These are phyloP conservation scores for Penicillium sp. DNA, from an alignment of 2,329 filamentous ascomycete genomes.

Conservation along the genomic window DNA sequence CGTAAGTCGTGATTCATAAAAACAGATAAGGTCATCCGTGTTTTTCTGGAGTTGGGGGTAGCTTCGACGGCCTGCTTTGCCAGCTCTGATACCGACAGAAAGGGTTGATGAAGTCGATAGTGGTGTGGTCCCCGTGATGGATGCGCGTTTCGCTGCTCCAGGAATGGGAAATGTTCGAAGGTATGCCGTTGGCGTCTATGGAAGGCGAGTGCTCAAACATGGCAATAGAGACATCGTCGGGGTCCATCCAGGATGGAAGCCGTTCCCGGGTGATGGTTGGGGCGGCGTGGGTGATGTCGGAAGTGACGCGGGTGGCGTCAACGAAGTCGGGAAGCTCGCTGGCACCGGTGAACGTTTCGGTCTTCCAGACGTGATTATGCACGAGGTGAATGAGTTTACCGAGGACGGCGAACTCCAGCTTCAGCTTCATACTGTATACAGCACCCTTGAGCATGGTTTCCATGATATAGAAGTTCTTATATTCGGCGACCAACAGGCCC, in stretches of 20 bases:
- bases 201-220: constrained; percentile 34
- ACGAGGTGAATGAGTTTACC: constrained; percentile 44
- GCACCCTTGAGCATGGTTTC: constrained; percentile 46
- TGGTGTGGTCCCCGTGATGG: constrained; percentile 15
- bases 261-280: constrained; percentile 19
- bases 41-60: constrained; percentile 9
- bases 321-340: constrained; percentile 42
- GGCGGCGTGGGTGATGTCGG: constrained; percentile 39
- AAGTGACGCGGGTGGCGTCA: constrained; percentile 41
- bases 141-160: constrained; percentile 31
- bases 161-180: constrained; percentile 26
- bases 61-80: constrained; percentile 4
- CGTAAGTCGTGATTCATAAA: constrained; percentile 20
- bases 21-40: constrained; percentile 12
- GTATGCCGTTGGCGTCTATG: constrained; percentile 16
- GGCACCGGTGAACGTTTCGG: constrained; percentile 29
- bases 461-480: constrained; percentile 43
- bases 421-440: constrained; percentile 48
- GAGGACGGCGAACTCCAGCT: constrained; percentile 48
- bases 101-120: constrained; percentile 24
- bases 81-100: constrained; percentile 11
- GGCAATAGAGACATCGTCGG: constrained; percentile 36
- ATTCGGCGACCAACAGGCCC: constrained; percentile 42
- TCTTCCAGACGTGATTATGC: constrained; percentile 36
- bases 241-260: constrained; percentile 32